phyloP scores from a whole-genome alignment of 2,329 filamentous ascomycete species.

The Bisporella sp. region DNA sequence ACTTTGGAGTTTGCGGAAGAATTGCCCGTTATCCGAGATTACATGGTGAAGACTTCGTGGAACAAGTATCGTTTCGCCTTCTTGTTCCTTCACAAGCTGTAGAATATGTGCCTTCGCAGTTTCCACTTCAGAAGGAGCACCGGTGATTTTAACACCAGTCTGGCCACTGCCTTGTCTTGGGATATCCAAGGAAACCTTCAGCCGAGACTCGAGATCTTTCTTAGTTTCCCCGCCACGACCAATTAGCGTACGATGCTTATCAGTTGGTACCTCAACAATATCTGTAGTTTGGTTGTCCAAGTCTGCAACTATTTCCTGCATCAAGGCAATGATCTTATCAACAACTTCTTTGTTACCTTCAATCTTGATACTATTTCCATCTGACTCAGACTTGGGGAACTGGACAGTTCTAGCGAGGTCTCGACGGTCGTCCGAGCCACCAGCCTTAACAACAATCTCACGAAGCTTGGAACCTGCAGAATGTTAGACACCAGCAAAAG shows the following conservation, averaged over 20 bases:
- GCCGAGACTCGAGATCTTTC: slow-evolving; percentile 76
- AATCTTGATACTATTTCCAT: slow-evolving; percentile 77
- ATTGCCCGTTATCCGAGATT: slow-evolving; percentile 80
- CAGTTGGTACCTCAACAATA: slow-evolving; percentile 72
- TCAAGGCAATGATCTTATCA: slow-evolving; percentile 78
- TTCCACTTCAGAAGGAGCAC: slow-evolving; percentile 70
- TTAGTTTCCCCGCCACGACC: slow-evolving; percentile 86
- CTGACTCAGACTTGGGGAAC: slow-evolving; percentile 84
- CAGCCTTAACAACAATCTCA: slow-evolving; percentile 78
- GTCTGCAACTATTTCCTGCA: slow-evolving; percentile 74
- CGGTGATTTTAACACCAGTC: slow-evolving; percentile 80
- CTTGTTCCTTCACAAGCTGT: slow-evolving; percentile 72
- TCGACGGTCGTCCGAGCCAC: slow-evolving; percentile 79
- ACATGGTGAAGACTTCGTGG: slow-evolving; percentile 77
- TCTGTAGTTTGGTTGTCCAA: slow-evolving; percentile 78
- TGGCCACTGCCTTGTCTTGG: slow-evolving; percentile 81
- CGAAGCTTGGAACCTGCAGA: slow-evolving; percentile 72
- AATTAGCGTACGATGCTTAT: slow-evolving; percentile 87
- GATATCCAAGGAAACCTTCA: slow-evolving; percentile 82
- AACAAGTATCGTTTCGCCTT: slow-evolving; percentile 80
- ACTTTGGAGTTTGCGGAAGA: slow-evolving; percentile 85
- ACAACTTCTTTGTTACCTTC: slow-evolving; percentile 81
- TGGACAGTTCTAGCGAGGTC: slow-evolving; percentile 84
- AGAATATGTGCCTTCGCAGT: slow-evolving; percentile 83
- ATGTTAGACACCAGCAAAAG: slow-evolving; percentile 2